These are phyloP conservation scores for Penicillium freii DNA, from an alignment of 2,329 filamentous ascomycete genomes.

Conservation along the genomic window DNA sequence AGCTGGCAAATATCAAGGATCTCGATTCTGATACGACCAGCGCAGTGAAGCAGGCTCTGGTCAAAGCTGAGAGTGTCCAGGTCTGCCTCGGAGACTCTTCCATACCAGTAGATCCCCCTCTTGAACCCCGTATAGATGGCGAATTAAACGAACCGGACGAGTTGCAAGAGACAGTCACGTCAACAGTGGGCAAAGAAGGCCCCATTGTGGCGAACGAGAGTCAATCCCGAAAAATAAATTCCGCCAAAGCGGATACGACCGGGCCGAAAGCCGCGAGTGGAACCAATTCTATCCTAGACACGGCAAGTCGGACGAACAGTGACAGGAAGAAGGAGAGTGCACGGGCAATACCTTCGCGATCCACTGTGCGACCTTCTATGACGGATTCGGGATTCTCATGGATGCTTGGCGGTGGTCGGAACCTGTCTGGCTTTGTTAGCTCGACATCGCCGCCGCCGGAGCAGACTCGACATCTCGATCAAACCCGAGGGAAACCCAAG, in stretches of 20 bases:
- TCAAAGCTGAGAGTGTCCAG: slow-evolving; percentile 45
- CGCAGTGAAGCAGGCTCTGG: slow-evolving; percentile 39
- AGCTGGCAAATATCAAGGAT: slow-evolving; percentile 30
- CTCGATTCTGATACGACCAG: slow-evolving; percentile 28
- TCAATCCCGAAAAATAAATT: slow-evolving; percentile 6
- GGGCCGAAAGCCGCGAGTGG: slow-evolving; percentile 12
- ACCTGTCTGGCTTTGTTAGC: slow-evolving; percentile 47
- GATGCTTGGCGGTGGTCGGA: slow-evolving; percentile 49
- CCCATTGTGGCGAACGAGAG: slow-evolving; percentile 1
- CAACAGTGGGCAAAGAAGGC: background rate
- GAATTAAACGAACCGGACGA: slow-evolving; percentile 4
- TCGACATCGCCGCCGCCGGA: slow-evolving; percentile 47
- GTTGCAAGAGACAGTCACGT: background rate
- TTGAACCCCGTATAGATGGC: slow-evolving; percentile 4
- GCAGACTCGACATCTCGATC: slow-evolving; percentile 38
- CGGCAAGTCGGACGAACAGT: slow-evolving; percentile 3
- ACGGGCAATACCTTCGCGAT: slow-evolving; percentile 25
- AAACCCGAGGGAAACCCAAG: slow-evolving; percentile 32
- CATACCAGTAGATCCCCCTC: slow-evolving; percentile 26
- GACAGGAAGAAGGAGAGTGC: slow-evolving; percentile 12
- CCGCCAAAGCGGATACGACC: slow-evolving; percentile 7
- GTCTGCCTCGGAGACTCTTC: slow-evolving; percentile 43
- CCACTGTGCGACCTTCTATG: slow-evolving; percentile 41
- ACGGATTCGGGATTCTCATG: slow-evolving; percentile 50
- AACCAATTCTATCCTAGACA: slow-evolving; percentile 9